These are phyloP conservation scores for Diaporthe destruens DNA, from an alignment of 2,329 filamentous ascomycete species.

Conservation along the genomic window DNA sequence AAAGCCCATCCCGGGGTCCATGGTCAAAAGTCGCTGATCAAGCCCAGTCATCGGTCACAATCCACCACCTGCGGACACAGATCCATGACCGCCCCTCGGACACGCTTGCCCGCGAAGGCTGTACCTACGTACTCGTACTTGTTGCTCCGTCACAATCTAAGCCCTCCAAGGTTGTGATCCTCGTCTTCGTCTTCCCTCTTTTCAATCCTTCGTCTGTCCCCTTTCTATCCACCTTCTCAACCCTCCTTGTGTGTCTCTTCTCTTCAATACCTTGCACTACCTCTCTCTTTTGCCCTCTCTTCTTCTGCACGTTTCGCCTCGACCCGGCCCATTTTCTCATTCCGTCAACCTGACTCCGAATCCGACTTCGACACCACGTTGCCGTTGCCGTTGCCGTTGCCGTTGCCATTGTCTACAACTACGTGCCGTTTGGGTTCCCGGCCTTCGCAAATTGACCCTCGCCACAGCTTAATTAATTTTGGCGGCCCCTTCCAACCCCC, in stretches of 20 bases:
- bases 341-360: slow-evolving; percentile 1
- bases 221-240: slow-evolving; percentile 36
- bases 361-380: background rate
- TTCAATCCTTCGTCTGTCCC: slow-evolving; percentile 7
- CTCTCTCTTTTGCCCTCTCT: slow-evolving; percentile 19
- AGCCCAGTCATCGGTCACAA: slow-evolving; percentile 7
- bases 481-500: slow-evolving; percentile 29
- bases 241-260: slow-evolving; percentile 27
- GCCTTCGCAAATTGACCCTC: slow-evolving; percentile 31
- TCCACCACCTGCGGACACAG: slow-evolving; percentile 1
- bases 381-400: background rate
- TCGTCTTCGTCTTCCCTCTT: slow-evolving; percentile 36
- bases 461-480: slow-evolving; percentile 38
- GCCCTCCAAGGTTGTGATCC: slow-evolving; percentile 41
- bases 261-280: background rate
- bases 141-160: slow-evolving; percentile 39
- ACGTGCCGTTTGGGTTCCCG: slow-evolving; percentile 17
- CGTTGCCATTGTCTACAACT: slow-evolving; percentile 16
- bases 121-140: slow-evolving; percentile 25
- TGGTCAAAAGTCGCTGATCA: slow-evolving; percentile 10
- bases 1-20: slow-evolving; percentile 11
- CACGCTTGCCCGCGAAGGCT: slow-evolving; percentile 19
- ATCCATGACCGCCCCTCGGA: slow-evolving; percentile 18
- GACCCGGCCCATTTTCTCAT: slow-evolving; percentile 7
- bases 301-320: background rate